Evolutionary conservation across 345 rosid genomes (phyloP).

Genomic region (Heritiera littoralis): DNA sequence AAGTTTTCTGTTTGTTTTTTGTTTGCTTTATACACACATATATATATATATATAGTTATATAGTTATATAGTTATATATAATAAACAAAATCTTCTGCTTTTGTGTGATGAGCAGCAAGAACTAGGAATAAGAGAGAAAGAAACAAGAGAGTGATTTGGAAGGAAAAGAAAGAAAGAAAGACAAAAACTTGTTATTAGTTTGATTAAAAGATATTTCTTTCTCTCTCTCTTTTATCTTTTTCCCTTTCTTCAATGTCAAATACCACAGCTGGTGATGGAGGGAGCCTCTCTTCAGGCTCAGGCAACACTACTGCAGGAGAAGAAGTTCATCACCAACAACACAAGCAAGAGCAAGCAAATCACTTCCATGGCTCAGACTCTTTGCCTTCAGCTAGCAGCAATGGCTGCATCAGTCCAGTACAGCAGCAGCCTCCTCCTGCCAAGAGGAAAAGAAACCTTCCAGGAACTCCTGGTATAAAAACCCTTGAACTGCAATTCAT

Average conservation of each 20-base stretch:
- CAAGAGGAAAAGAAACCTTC: conserved; percentile 45
- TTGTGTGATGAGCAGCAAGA: conserved; percentile 12
- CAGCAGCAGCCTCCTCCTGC: conserved; percentile 20
- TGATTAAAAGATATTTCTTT: not conserved
- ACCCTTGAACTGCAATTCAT: too few species aligned
- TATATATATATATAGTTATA: not conserved
- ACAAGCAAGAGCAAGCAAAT: not conserved
- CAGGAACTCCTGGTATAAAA: conserved; percentile 46
- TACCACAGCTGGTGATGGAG: conserved; percentile 35
- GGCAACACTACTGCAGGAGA: conserved; percentile 23
- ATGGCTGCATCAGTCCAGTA: conserved; percentile 29
- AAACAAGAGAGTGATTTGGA: conserved; percentile 30
- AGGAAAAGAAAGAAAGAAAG: conserved; percentile 24
- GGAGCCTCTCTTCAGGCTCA: conserved; percentile 32
- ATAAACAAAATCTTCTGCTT: conserved; percentile 12
- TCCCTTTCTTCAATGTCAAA: conserved; percentile 40
- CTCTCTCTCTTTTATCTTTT: not conserved
- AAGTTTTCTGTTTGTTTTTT: conserved; percentile 15
- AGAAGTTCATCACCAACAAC: not conserved
- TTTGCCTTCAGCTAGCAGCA: conserved; percentile 29
- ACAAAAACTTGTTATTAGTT: conserved; percentile 20
- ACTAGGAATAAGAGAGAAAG: conserved; percentile 13
- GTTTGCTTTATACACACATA: too few species aligned
- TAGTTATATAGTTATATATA: not conserved
- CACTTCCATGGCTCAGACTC: conserved; percentile 28